Percentiles rank a stretch among this genome's conserved stretches.
Conservation (phyloP, 371 early-diverging fungal genomes). For the Mortierella sp. region DNA sequence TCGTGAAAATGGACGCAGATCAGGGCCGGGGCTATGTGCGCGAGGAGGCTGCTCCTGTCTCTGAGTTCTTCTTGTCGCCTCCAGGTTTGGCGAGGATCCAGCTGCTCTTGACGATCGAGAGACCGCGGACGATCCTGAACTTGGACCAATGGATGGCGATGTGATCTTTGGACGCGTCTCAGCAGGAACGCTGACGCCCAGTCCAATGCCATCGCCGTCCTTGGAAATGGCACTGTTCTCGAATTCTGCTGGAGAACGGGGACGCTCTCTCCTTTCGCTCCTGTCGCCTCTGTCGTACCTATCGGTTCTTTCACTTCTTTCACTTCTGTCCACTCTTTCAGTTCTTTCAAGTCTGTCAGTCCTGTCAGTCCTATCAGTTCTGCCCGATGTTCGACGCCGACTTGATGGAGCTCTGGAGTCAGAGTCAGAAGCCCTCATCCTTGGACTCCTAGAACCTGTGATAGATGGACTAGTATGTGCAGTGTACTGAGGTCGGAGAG, state of each 20-base stretch:
- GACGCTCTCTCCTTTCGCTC: too few relatives aligned
- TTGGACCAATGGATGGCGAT: background rate
- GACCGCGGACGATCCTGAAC: constrained; percentile 2
- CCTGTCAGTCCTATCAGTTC: too few relatives aligned
- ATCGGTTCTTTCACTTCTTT: too few relatives aligned
- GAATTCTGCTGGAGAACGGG: background rate
- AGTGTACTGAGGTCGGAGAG: background rate
- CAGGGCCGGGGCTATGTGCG: constrained; percentile 19
- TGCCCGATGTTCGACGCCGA: background rate
- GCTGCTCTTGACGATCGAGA: constrained; percentile 13
- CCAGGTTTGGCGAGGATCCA: constrained; percentile 22
- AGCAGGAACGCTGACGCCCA: constrained; percentile 25
- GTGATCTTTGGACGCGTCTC: background rate
- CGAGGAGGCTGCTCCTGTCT: constrained; percentile 11
- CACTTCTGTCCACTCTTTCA: too few relatives aligned
- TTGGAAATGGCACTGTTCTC: background rate
- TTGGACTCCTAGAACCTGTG: background rate
- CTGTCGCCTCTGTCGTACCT: too few relatives aligned
- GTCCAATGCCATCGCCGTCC: constrained; percentile 9
- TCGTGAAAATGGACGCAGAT: constrained; percentile 3
- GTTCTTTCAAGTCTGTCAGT: too few relatives aligned
- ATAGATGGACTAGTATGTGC: background rate
- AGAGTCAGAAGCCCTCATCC: background rate
- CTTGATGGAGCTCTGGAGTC: background rate
- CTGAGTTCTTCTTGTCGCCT: constrained; percentile 21